Evolutionary conservation across 1,284 basidiomycete genomes (phyloP).

Genomic region (Moniliella sp.): DNA sequence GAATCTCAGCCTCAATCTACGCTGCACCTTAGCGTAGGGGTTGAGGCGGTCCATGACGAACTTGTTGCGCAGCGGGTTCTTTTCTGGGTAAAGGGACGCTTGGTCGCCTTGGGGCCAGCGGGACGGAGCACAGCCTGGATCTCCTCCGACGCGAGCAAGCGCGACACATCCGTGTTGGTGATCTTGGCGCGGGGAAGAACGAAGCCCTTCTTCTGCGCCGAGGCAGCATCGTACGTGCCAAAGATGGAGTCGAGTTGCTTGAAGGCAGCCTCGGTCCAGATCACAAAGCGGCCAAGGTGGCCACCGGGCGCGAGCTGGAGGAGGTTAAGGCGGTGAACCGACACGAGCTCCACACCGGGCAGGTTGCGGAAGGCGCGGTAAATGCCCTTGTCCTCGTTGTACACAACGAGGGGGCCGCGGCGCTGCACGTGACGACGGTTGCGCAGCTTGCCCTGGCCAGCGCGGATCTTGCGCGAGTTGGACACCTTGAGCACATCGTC

Average conservation of each 20-base stretch:
- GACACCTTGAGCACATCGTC: conserved; percentile 85
- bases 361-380: conserved; percentile 96
- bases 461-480: conserved; percentile 86
- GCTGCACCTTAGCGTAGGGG: conserved; percentile 87
- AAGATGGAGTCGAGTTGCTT: conserved; percentile 78
- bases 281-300: conserved; percentile 91
- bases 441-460: conserved; percentile 91
- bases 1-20: too few relatives aligned
- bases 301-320: conserved; percentile 98
- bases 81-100: conserved; percentile 96
- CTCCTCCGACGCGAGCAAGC: conserved; percentile 62
- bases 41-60: conserved; percentile 92
- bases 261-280: conserved; percentile 96
- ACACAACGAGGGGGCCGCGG: conserved; percentile 88
- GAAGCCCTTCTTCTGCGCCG: conserved; percentile 63
- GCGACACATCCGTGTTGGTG: conserved; percentile 82
- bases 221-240: conserved; percentile 66
- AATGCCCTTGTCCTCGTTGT: conserved; percentile 92
- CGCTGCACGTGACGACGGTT: conserved; percentile 91
- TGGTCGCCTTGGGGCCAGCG: conserved; percentile 55
- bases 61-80: conserved; percentile 85
- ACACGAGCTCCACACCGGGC: conserved; percentile 91
- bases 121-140: conserved; percentile 61
- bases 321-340: conserved; percentile 81
- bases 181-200: conserved; percentile 52